phyloP scores from a whole-genome alignment of 768 basidiomycete species.

The Lactarius psammicola region DNA sequence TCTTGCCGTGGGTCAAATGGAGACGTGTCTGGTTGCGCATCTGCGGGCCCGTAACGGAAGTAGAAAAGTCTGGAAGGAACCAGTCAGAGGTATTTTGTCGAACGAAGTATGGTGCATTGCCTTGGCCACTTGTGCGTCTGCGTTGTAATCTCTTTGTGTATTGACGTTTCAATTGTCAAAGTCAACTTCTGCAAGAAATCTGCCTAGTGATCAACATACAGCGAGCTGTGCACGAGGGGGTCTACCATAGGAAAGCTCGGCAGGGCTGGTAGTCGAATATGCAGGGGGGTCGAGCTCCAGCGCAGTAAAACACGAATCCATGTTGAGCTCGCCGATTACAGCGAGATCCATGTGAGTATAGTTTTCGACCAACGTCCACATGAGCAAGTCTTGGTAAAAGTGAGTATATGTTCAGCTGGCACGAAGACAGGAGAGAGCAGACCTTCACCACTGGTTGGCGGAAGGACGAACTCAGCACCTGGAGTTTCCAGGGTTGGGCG shows the following conservation, averaged over 20 bases:
- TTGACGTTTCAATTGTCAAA: conserved; percentile 42
- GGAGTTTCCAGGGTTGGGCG: conserved; percentile 17
- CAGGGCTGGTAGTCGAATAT: conserved; percentile 39
- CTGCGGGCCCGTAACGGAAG: conserved; percentile 53
- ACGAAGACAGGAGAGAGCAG: conserved; percentile 13
- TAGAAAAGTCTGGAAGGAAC: conserved; percentile 46
- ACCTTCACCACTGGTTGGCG: conserved; percentile 41
- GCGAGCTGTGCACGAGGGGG: background rate
- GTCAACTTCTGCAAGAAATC: conserved; percentile 51
- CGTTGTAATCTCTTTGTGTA: conserved; percentile 27
- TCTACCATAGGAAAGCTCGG: conserved; percentile 39
- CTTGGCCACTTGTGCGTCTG: conserved; percentile 43
- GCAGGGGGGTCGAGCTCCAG: conserved; percentile 45
- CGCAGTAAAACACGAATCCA: conserved; percentile 48
- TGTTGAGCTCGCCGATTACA: conserved; percentile 53
- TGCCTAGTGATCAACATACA: conserved; percentile 33
- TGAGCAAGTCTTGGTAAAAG: conserved; percentile 41
- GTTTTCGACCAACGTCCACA: conserved; percentile 62
- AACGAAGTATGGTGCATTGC: conserved; percentile 32
- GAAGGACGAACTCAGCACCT: conserved; percentile 29
- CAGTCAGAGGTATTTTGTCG: conserved; percentile 8
- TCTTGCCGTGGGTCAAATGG: conserved; percentile 34
- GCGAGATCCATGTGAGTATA: conserved; percentile 71
- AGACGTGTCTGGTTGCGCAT: conserved; percentile 36
- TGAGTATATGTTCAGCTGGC: conserved; percentile 10